Evolutionary conservation across 1,284 basidiomycete species (phyloP), one percentile per base, ranked within the genome.

Genomic region (Sanghuangporus sanghuang): DNA sequence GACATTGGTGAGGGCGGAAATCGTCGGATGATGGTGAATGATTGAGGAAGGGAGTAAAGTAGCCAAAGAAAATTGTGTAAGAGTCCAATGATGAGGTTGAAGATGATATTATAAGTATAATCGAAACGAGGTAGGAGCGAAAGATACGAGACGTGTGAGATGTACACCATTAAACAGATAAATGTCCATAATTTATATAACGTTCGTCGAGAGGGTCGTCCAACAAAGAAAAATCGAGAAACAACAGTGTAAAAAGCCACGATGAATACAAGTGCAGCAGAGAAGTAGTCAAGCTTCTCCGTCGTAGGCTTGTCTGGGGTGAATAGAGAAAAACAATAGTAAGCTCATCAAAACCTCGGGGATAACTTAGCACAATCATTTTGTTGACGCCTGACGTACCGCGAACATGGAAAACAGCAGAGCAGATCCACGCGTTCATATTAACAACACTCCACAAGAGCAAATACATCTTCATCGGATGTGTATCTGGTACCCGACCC

Each of bases 221-320:
- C n/a, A 54, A 97, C 77, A 67, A 90, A 88, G 72, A 90, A 90
- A 18, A 91, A 74, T n/a, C 94, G 90, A 55, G 94, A 76, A 66
- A 85, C 79, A 35, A 89, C 84, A 75, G 85, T 86, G 70, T 92
- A 91, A 2, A 95, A 77, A 6, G 88, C 87, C 67, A 84, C 89
- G 35, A 92, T 73, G 65, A 96, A 93, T 4, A 87, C 89, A 27
- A 92, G 77, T 0, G 90, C 95, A 2, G 97, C 97, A 6, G 92
- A 93, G 73, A 98, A 98, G 75, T 99, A 99, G 73, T 99, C 96
- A 69, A 96, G 70, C 67, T 89, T 92, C 75, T 99, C 97, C 1
- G 96, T 99, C 49, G 78, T 74, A 1, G 89, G 85, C 18, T 86
- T 81, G 76, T 98, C 96, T 95, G 67, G 2, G 40, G 12, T 57